Percentiles rank a stretch among this genome's conserved stretches.
These are phyloP conservation scores for Wickerhamiella lipophila DNA, from an alignment of 805 yeast species.

Conservation along the genomic window DNA sequence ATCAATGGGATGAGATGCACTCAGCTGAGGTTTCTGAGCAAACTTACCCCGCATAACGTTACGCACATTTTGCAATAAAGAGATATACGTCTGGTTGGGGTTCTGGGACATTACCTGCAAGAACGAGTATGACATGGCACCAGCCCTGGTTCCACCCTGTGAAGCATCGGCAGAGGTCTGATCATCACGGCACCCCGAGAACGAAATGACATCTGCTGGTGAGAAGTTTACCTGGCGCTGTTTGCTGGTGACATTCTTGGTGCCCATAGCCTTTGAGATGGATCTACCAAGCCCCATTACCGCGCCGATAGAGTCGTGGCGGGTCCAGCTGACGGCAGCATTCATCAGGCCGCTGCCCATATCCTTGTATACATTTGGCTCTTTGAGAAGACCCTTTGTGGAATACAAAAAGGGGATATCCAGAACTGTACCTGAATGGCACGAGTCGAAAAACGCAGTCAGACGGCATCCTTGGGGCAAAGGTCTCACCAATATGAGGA, in stretches of 20 bases:
- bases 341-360: conserved; percentile 54
- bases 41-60: conserved; percentile 48
- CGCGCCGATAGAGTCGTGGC: conserved; percentile 40
- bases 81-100: conserved; percentile 55
- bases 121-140: conserved; percentile 79
- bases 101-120: conserved; percentile 46
- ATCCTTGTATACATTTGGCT: conserved; percentile 64
- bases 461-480: conserved; percentile 61
- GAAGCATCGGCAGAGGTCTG: conserved; percentile 77
- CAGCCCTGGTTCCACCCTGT: conserved; percentile 59
- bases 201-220: conserved; percentile 62
- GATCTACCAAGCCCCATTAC: conserved; percentile 31
- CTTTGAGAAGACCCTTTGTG: conserved; percentile 71
- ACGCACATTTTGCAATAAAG: conserved; percentile 61
- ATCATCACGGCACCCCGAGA: conserved; percentile 73
- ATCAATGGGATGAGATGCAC: conserved; percentile 73
- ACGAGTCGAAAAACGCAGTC: conserved; percentile 72
- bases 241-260: conserved; percentile 13
- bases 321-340: conserved; percentile 46
- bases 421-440: conserved; percentile 74
- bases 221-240: conserved; percentile 42
- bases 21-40: conserved; percentile 72
- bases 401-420: conserved; percentile 74
- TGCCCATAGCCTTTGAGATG: conserved; percentile 14
- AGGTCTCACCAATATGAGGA: conserved; percentile 55